phyloP scores from a whole-genome alignment of 257 asterid species.

The Verbascum thapsus region DNA sequence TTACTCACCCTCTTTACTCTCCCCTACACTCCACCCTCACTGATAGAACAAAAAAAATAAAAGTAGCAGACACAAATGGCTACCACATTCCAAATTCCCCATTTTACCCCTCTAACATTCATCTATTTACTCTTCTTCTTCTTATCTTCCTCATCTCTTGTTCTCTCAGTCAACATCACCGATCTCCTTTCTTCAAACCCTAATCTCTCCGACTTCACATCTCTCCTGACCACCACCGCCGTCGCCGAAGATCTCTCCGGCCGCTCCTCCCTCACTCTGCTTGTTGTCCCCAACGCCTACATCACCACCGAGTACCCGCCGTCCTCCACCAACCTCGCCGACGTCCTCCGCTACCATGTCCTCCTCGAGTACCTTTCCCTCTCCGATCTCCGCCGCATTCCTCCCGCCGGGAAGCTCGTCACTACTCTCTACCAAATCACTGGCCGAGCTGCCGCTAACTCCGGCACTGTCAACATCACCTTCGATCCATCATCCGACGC shows the following conservation, averaged over 20 bases:
- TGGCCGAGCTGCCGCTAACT: slow-evolving; percentile 61
- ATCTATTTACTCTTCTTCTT: slow-evolving; percentile 58
- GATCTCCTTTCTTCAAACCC: slow-evolving; percentile 55
- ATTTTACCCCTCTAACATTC: slow-evolving; percentile 47
- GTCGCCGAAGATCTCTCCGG: slow-evolving; percentile 63
- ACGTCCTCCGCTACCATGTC: slow-evolving; percentile 81
- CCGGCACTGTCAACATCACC: slow-evolving; percentile 73
- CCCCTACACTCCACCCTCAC: slow-evolving; percentile 25
- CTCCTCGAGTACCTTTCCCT: slow-evolving; percentile 68
- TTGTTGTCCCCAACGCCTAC: slow-evolving; percentile 65
- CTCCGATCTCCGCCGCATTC: slow-evolving; percentile 61
- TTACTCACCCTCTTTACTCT: slow-evolving; percentile 30
- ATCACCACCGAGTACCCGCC: slow-evolving; percentile 37
- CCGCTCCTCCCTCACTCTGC: slow-evolving; percentile 64
- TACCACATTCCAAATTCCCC: slow-evolving; percentile 42
- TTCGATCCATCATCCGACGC: slow-evolving; percentile 39
- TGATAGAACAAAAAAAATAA: neutral
- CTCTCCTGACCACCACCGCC: slow-evolving; percentile 66
- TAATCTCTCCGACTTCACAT: slow-evolving; percentile 60
- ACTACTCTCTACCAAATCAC: slow-evolving; percentile 77
- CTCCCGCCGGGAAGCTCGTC: slow-evolving; percentile 58
- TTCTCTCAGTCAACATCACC: slow-evolving; percentile 54
- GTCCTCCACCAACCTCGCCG: slow-evolving; percentile 54
- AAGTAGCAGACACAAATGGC: slow-evolving; percentile 73
- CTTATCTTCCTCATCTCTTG: slow-evolving; percentile 31